Percentiles rank a stretch among this genome's conserved stretches.
These are phyloP conservation scores for Crataegus laevigata DNA, from an alignment of 306 rosid species.

Conservation along the genomic window DNA sequence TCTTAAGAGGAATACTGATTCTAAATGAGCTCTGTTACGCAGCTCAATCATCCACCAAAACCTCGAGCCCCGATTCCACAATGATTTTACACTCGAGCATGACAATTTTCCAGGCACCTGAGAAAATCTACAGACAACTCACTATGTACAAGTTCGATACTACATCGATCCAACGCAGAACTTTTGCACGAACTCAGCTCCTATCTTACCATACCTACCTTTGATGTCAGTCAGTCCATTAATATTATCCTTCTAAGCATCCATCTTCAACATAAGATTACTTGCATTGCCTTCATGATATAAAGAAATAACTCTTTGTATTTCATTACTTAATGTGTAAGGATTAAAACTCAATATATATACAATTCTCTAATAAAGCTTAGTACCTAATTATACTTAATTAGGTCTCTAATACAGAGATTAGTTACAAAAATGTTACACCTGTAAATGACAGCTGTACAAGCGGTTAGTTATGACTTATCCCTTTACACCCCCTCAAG, in stretches of 20 bases:
- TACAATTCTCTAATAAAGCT: too few species aligned
- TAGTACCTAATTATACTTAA: too few species aligned
- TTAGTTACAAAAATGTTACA: too few species aligned
- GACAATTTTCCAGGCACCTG: constrained; percentile 4
- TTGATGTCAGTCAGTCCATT: constrained; percentile 38
- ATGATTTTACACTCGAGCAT: neutral
- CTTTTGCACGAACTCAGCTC: constrained; percentile 33
- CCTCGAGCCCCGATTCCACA: constrained; percentile 20
- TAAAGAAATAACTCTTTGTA: too few species aligned
- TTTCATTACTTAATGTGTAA: too few species aligned
- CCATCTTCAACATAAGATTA: constrained; percentile 63
- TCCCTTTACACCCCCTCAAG: too few species aligned
- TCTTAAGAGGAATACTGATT: neutral
- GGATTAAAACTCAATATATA: too few species aligned
- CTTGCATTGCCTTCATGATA: constrained; percentile 36
- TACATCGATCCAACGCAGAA: constrained; percentile 39
- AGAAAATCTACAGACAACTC: constrained; percentile 19
- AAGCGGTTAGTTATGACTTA: too few species aligned
- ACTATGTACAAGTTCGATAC: constrained; percentile 56
- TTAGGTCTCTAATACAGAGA: too few species aligned
- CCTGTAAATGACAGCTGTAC: too few species aligned
- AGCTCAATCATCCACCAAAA: constrained; percentile 28
- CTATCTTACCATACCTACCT: constrained; percentile 38
- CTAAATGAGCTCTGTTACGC: constrained; percentile 1
- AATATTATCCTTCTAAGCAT: constrained; percentile 53